A percentile compares a stretch with the other conserved stretches of the same genome.
Conservation (phyloP, 768 basidiomycete species). For the Fomitopsis pulvina region DNA sequence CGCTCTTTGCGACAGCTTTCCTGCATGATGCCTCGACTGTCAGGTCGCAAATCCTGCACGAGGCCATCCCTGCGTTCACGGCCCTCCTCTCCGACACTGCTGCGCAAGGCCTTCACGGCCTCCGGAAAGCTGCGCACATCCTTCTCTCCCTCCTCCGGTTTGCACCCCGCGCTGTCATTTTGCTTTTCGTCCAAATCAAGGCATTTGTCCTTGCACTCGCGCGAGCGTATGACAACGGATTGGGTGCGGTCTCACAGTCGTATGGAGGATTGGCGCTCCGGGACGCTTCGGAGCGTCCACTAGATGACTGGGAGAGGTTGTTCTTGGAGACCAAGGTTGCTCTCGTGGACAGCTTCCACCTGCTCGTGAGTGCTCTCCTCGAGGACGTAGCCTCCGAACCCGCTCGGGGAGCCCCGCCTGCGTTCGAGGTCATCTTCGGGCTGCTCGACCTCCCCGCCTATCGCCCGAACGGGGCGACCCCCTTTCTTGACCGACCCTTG, state of each 20-base stretch:
- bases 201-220: constrained; percentile 53
- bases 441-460: constrained; percentile 43
- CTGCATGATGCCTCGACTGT: constrained; percentile 27
- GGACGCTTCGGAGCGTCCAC: no score
- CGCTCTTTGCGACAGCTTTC: constrained; percentile 37
- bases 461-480: constrained; percentile 16
- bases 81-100: constrained; percentile 34
- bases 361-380: constrained; percentile 43
- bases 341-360: constrained; percentile 63
- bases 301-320: constrained; percentile 63
- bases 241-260: constrained; percentile 45
- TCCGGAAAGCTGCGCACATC: constrained; percentile 58
- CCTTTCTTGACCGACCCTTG: constrained; percentile 61
- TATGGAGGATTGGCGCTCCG: constrained; percentile 48
- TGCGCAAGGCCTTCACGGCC: constrained; percentile 48
- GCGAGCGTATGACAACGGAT: constrained; percentile 50
- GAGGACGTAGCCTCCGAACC: constrained; percentile 33
- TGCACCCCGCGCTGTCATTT: constrained; percentile 40
- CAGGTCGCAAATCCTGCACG: constrained; percentile 27
- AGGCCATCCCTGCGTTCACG: constrained; percentile 54
- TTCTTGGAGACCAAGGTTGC: constrained; percentile 72
- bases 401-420: constrained; percentile 28
- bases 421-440: constrained; percentile 53
- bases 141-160: constrained; percentile 47
- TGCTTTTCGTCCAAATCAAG: constrained; percentile 45